phyloP scores from a whole-genome alignment of 768 basidiomycete species.

The Nidula microcarpa region DNA sequence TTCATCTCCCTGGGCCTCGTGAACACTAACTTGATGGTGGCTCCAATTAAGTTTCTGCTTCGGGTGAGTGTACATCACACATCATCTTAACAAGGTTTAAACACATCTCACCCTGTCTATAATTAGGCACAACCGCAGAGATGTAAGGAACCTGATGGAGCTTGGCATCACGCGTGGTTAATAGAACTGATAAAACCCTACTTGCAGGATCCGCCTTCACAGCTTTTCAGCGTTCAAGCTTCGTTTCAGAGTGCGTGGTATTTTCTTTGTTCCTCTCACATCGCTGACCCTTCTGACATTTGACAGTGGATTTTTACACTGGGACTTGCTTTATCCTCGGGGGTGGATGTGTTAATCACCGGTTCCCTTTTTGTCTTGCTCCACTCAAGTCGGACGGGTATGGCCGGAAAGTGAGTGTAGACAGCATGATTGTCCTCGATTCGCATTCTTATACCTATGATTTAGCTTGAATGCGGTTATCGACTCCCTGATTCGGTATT shows the following conservation, averaged over 20 bases:
- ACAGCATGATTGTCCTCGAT: not conserved
- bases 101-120: not conserved
- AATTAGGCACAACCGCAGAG: constrained; percentile 22
- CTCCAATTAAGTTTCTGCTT: constrained; percentile 1
- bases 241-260: not conserved
- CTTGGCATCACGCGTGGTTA: too few species aligned
- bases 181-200: too few species aligned
- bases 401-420: constrained; percentile 25
- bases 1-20: not conserved
- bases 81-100: not conserved
- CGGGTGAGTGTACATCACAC: not conserved
- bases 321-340: constrained; percentile 45
- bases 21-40: not conserved
- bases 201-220: constrained; percentile 29
- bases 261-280: not conserved
- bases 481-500: constrained; percentile 44
- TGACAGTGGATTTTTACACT: constrained; percentile 47
- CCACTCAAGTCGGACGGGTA: constrained; percentile 31
- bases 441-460: not conserved
- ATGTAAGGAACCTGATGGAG: constrained; percentile 14
- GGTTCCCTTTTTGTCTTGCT: constrained; percentile 40
- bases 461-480: constrained; percentile 44
- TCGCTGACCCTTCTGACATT: constrained; percentile 6
- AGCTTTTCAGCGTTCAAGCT: constrained; percentile 14
- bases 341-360: constrained; percentile 48